These are phyloP conservation scores for Apium graveolens DNA, from an alignment of 129 eudicot species.

Conservation along the genomic window DNA sequence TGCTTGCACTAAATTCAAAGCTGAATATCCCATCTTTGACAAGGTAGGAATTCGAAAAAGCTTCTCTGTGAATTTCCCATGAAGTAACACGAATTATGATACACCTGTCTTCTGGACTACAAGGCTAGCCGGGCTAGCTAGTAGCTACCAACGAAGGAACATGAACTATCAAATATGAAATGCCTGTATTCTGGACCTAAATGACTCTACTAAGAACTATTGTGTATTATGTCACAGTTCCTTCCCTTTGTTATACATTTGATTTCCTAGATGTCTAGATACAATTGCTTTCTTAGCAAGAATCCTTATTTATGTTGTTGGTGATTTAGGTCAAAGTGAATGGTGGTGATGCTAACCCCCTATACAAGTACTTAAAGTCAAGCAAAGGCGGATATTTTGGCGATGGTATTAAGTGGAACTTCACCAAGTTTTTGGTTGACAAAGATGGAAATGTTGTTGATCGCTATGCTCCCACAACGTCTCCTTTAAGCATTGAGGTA, in stretches of 20 bases:
- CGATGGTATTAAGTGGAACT: conserved; percentile 86
- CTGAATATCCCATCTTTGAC: conserved; percentile 79
- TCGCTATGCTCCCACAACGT: conserved; percentile 13
- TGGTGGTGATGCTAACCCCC: conserved; percentile 59
- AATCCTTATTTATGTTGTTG: neutral
- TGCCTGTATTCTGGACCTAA: neutral
- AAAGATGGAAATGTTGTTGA: conserved; percentile 9
- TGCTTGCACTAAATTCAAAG: conserved; percentile 93
- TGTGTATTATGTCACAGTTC: neutral
- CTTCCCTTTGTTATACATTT: neutral
- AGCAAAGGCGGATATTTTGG: conserved; percentile 79
- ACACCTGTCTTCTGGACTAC: neutral
- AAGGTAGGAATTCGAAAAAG: conserved; percentile 35
- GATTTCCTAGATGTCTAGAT: neutral
- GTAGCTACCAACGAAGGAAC: neutral
- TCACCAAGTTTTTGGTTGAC: conserved; percentile 69
- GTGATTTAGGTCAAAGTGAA: conserved; percentile 70
- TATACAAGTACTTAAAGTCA: conserved; percentile 63
- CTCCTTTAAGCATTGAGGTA: conserved; percentile 15
- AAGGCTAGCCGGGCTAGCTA: neutral
- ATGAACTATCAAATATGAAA: neutral
- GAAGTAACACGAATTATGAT: neutral
- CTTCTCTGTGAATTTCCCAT: neutral
- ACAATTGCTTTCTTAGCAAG: neutral
- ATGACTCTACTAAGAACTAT: neutral